These are phyloP conservation scores for Dianthus caryophyllus DNA, from an alignment of 148 eudicot species.

Conservation along the genomic window DNA sequence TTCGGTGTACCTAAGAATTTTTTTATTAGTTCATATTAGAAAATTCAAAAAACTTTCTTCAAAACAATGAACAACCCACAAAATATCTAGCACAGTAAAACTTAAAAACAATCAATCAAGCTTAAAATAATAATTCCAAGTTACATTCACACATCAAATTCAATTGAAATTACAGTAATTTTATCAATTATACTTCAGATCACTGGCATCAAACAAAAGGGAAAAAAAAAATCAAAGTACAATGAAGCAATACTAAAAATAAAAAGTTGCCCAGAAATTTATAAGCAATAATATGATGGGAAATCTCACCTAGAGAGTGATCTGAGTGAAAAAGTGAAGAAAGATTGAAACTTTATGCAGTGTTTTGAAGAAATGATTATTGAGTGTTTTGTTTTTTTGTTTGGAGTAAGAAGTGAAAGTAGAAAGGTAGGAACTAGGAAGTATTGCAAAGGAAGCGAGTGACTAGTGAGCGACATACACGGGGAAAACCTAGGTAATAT, in stretches of 20 bases:
- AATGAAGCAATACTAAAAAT: neutral
- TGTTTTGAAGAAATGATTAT: neutral
- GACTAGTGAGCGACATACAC: too few species aligned
- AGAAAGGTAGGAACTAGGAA: constrained; percentile 10
- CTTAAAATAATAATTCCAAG: neutral
- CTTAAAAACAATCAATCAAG: constrained; percentile 8
- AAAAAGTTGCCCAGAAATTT: constrained; percentile 11
- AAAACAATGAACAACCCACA: neutral
- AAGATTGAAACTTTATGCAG: neutral
- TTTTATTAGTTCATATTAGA: neutral
- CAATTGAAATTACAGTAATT: neutral
- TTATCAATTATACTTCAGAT: constrained; percentile 16
- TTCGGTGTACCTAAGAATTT: too few species aligned
- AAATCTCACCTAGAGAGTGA: constrained; percentile 1
- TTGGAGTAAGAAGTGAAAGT: constrained; percentile 10
- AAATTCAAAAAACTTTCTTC: neutral
- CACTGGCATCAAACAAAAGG: constrained; percentile 17
- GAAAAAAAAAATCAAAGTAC: neutral
- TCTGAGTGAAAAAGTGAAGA: neutral
- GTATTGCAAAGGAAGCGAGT: constrained; percentile 18
- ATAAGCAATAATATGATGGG: neutral
- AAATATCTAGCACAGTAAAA: neutral
- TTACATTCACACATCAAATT: neutral
- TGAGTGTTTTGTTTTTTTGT: too few species aligned
- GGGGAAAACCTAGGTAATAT: too few species aligned